Evolutionary conservation across 805 yeast species (phyloP).

Genomic region (Wickerhamiella lipophila): DNA sequence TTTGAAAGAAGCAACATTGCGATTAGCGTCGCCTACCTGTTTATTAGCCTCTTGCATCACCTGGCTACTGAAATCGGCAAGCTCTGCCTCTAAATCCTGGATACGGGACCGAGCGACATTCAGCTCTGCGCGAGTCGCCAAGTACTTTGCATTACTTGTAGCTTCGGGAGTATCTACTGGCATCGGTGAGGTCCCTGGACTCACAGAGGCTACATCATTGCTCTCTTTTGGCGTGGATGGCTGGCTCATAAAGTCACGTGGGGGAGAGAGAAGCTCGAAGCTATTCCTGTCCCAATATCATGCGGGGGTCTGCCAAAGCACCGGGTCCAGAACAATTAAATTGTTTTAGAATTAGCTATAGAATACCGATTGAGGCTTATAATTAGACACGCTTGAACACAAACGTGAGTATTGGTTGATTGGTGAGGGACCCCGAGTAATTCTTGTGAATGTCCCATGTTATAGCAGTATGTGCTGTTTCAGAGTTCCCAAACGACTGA

Average conservation of each 20-base stretch:
- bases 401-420: too few relatives aligned
- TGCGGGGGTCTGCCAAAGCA: too few relatives aligned
- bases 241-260: slow-evolving; percentile 7
- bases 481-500: too few relatives aligned
- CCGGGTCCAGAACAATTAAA: too few relatives aligned
- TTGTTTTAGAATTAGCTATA: too few relatives aligned
- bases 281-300: neutral
- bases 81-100: slow-evolving; percentile 40
- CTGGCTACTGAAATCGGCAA: slow-evolving; percentile 40
- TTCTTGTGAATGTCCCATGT: too few relatives aligned
- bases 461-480: too few relatives aligned
- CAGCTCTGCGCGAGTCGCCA: slow-evolving; percentile 10
- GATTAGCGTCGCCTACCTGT: slow-evolving; percentile 65
- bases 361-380: too few relatives aligned
- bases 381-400: too few relatives aligned
- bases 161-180: neutral
- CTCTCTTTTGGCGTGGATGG: neutral
- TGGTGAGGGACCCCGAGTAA: too few relatives aligned
- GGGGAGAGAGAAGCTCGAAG: neutral
- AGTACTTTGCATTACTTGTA: neutral
- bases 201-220: neutral
- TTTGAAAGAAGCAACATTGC: slow-evolving; percentile 49
- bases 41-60: slow-evolving; percentile 46
- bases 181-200: neutral
- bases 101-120: slow-evolving; percentile 50